Conservation (phyloP, 345 rosid genomes). For the Boechera stricta region DNA sequence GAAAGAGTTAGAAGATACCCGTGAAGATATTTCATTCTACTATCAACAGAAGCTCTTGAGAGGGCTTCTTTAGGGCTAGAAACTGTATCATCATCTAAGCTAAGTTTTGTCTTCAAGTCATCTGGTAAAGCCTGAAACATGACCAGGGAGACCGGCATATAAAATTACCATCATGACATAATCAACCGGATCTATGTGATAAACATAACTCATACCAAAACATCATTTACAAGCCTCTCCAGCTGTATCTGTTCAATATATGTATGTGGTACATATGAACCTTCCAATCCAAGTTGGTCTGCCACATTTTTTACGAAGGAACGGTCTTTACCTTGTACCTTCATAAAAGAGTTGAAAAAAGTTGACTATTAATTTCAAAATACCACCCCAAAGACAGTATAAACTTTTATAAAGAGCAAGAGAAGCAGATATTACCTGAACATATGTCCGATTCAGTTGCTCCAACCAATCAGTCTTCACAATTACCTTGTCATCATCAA, state of each 20-base stretch:
- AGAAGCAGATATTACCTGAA: constrained; percentile 68
- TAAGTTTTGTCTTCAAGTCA: constrained; percentile 90
- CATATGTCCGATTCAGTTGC: constrained; percentile 85
- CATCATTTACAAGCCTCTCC: constrained; percentile 96
- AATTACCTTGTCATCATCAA: constrained; percentile 69
- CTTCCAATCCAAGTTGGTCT: constrained; percentile 85
- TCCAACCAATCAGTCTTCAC: constrained; percentile 98
- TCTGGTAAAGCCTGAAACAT: constrained; percentile 88
- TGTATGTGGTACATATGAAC: constrained; percentile 88
- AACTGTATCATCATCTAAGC: constrained; percentile 86
- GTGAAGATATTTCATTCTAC: constrained; percentile 88
- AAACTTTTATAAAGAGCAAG: constrained; percentile 15
- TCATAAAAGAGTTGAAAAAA: constrained; percentile 28
- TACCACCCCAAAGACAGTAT: neutral
- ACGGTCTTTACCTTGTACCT: constrained; percentile 99
- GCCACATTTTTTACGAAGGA: constrained; percentile 65
- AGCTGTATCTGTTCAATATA: constrained; percentile 98
- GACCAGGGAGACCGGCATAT: constrained; percentile 40
- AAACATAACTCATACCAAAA: constrained; percentile 69
- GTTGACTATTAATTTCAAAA: constrained; percentile 1
- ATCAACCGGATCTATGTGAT: constrained; percentile 14
- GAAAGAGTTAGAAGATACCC: constrained; percentile 59
- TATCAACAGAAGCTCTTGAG: constrained; percentile 94
- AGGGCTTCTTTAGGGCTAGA: constrained; percentile 98
- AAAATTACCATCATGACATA: constrained; percentile 33